Conservation (phyloP, 306 rosid species). For the Castanea crenata region DNA sequence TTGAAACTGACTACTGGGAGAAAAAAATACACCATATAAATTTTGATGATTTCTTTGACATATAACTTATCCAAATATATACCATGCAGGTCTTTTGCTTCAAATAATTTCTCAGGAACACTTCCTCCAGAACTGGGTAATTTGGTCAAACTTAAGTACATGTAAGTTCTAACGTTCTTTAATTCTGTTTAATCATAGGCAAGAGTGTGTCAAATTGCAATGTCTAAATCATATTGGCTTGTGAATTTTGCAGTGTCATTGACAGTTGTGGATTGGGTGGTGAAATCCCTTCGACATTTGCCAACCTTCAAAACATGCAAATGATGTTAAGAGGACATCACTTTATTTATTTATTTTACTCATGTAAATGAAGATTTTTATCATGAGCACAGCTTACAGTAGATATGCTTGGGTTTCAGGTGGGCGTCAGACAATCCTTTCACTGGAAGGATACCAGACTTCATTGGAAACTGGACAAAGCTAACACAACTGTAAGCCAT, state of each 20-base stretch:
- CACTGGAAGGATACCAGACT: slow-evolving; percentile 26
- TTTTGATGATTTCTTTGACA: neutral
- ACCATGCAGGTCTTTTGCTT: slow-evolving; percentile 11
- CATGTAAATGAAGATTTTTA: too few relatives aligned
- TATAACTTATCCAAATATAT: neutral
- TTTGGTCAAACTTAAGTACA: slow-evolving; percentile 3
- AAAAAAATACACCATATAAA: neutral
- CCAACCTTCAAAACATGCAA: slow-evolving; percentile 15
- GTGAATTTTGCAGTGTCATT: slow-evolving; percentile 6
- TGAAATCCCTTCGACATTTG: slow-evolving; percentile 24
- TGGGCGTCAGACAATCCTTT: slow-evolving; percentile 18
- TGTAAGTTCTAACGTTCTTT: slow-evolving; percentile 10
- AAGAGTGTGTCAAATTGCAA: neutral
- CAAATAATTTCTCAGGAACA: slow-evolving; percentile 28
- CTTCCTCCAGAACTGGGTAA: slow-evolving; percentile 30
- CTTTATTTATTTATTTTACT: too few relatives aligned
- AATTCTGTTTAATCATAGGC: neutral
- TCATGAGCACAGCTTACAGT: neutral
- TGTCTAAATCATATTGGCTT: neutral
- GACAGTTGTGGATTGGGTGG: slow-evolving; percentile 18
- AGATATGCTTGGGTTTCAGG: slow-evolving; percentile 5
- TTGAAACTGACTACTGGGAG: too few relatives aligned
- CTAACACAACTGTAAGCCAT: slow-evolving; percentile 6
- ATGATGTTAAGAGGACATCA: slow-evolving; percentile 1
- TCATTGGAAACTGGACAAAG: slow-evolving; percentile 30